Base-by-base conservation (phyloP, 2,329 filamentous ascomycete genomes). In the Hymenoscyphus albidus region DNA sequence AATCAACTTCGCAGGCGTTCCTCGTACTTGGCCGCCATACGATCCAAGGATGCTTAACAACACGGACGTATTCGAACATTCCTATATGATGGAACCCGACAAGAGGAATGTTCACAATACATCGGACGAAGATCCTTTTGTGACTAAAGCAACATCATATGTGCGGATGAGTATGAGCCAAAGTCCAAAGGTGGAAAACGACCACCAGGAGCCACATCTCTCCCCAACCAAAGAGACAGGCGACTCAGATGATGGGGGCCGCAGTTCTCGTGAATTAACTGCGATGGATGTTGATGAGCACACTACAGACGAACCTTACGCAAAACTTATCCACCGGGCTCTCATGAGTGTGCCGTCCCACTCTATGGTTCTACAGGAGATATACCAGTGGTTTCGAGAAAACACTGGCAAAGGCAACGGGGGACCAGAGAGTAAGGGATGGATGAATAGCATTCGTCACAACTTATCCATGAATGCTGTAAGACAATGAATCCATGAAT, bases 391-490 rank as follows among this genome's bases (percentile, higher is more conserved):
- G 93, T 96, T 98, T 73, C 81, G 85, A 54, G 83, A 88, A 35
- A 88, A 97, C 73, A 97, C 93, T 2, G 84, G 85, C 70, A 97
- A 95, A 76, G 86, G 85, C 4, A 82, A 83, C 57, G 75, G 77
- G 18, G 82, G 81, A 7, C 31, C 54, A 35, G 54, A 57, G 54
- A 79, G 77, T 13, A 89, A 88, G 71, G 94, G 93, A 10, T 98
- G 94, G 94, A 90, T 94, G 78, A 98, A 97, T 77, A 96, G 92
- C 75, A 96, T 98, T 69, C 86, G 94, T 1, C 94, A 98, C 76
- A 98, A 98, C 71, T 80, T 98, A 7, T 97, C 92, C 58, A 97
- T 98, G 93, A 98, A 98, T 72, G 83, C 84, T 66, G 94, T 97
- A 85, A 78, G 87, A 81, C 58, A 42, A 14, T n/a, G n/a, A 22